phyloP scores from a whole-genome alignment of 192 early-diverging fungal species.

The Diversispora epigaea region DNA sequence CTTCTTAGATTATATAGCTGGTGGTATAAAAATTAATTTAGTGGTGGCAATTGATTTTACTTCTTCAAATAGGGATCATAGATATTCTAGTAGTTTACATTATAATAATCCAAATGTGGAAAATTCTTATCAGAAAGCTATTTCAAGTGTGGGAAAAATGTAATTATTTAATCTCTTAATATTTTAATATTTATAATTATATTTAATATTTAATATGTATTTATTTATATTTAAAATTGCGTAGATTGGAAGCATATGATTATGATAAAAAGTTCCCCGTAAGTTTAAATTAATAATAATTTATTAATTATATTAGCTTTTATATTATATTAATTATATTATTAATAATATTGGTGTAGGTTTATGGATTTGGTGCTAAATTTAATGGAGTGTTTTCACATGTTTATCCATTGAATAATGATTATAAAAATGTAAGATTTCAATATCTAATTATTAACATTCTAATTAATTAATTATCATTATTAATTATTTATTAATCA shows the following conservation, averaged over 20 bases:
- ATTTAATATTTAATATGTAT: neutral
- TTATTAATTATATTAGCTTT: no score
- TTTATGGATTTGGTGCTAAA: no score
- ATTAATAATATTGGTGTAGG: no score
- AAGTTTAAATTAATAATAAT: no score
- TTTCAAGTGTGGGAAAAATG: slow-evolving; percentile 46
- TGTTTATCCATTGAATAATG: no score
- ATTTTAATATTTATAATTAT: neutral
- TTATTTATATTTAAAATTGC: neutral
- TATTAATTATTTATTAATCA: no score
- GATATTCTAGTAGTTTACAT: slow-evolving; percentile 47
- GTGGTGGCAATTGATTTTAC: slow-evolving; percentile 58
- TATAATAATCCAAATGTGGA: slow-evolving; percentile 36
- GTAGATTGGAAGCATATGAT: slow-evolving; percentile 48
- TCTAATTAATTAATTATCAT: no score
- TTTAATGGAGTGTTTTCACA: no score
- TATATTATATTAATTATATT: no score
- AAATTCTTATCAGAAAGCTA: slow-evolving; percentile 55
- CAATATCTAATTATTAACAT: no score
- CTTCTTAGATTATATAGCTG: slow-evolving; percentile 54
- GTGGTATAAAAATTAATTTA: slow-evolving; percentile 45
- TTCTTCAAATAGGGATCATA: slow-evolving; percentile 51
- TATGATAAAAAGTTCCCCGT: slow-evolving; percentile 49
- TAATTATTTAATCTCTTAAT: neutral
- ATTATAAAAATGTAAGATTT: no score